Conservation (phyloP, 2,329 filamentous ascomycete genomes). For the Purpureocillium takamizusanense region DNA sequence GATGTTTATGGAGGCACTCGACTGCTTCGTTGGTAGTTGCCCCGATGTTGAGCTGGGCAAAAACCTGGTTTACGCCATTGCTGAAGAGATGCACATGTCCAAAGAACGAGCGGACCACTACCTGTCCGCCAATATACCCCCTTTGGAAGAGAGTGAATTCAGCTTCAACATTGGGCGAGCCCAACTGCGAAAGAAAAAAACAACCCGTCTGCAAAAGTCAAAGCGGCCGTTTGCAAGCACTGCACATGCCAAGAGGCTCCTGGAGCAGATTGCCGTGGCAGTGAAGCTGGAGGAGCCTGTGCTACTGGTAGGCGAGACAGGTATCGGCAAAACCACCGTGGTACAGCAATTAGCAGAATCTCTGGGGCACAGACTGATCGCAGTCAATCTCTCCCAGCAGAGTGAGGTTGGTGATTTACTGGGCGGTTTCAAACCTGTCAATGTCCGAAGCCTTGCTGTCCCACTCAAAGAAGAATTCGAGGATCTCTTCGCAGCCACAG, state of each 20-base stretch:
- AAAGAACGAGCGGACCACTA: constrained; percentile 74
- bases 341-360: constrained; percentile 84
- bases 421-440: constrained; percentile 94
- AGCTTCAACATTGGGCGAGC: constrained; percentile 59
- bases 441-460: constrained; percentile 75
- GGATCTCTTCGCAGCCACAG: constrained; percentile 74
- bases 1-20: constrained; percentile 88
- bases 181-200: constrained; percentile 48
- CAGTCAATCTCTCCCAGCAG: constrained; percentile 95
- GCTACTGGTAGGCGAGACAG: constrained; percentile 94
- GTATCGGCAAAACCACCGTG: constrained; percentile 95
- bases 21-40: constrained; percentile 82
- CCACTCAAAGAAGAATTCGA: constrained; percentile 93
- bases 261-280: constrained; percentile 82
- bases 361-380: constrained; percentile 77
- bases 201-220: constrained; percentile 37
- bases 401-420: constrained; percentile 94
- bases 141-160: constrained; percentile 51
- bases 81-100: constrained; percentile 80
- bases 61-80: constrained; percentile 59
- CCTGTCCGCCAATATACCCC: constrained; percentile 62
- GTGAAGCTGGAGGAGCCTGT: constrained; percentile 81
- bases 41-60: constrained; percentile 54
- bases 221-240: constrained; percentile 78
- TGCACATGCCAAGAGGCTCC: constrained; percentile 68